A percentile compares a stretch with the other conserved stretches of the same genome.
These are phyloP conservation scores for Sporothrix dimorphospora DNA, from an alignment of 2,329 filamentous ascomycete species.

Conservation along the genomic window DNA sequence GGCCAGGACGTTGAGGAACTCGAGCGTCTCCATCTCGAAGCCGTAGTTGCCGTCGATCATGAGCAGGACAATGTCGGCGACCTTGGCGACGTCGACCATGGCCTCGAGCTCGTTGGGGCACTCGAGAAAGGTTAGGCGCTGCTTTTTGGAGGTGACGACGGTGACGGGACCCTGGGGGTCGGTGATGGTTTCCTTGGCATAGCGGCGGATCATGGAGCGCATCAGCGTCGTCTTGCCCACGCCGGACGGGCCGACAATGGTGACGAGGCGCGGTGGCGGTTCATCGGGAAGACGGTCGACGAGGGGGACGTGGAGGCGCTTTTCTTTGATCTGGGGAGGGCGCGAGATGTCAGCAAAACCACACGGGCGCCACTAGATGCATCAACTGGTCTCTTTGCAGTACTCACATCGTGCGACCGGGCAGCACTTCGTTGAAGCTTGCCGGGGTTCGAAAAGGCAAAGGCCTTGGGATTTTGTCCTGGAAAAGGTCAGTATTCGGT, in stretches of 20 bases:
- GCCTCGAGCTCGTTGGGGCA: constrained; percentile 94
- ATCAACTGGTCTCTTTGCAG: neutral
- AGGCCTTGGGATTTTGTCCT: constrained; percentile 87
- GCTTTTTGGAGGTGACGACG: constrained; percentile 93
- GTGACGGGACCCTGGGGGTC: constrained; percentile 91
- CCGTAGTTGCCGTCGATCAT: constrained; percentile 99
- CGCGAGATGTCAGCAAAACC: neutral
- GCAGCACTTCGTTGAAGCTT: constrained; percentile 75
- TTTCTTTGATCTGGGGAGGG: constrained; percentile 77
- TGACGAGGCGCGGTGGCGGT: constrained; percentile 87
- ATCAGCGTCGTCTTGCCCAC: constrained; percentile 38
- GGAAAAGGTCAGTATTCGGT: constrained; percentile 31
- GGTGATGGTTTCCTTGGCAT: constrained; percentile 92
- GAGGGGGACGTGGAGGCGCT: constrained; percentile 91
- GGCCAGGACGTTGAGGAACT: constrained; percentile 93
- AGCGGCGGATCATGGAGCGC: constrained; percentile 90
- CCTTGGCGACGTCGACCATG: constrained; percentile 96
- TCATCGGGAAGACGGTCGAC: constrained; percentile 96
- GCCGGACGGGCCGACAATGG: constrained; percentile 84
- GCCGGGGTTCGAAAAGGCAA: constrained; percentile 80
- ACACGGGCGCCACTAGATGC: neutral
- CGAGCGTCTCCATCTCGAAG: constrained; percentile 99
- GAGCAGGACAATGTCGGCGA: constrained; percentile 93
- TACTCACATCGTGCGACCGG: constrained; percentile 67
- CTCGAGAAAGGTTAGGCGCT: constrained; percentile 93